A percentile compares a stretch with the other conserved stretches of the same genome.
Evolutionary conservation across 2,329 filamentous ascomycete genomes (phyloP).

Genomic region (Thielaviopsis cerberus): DNA sequence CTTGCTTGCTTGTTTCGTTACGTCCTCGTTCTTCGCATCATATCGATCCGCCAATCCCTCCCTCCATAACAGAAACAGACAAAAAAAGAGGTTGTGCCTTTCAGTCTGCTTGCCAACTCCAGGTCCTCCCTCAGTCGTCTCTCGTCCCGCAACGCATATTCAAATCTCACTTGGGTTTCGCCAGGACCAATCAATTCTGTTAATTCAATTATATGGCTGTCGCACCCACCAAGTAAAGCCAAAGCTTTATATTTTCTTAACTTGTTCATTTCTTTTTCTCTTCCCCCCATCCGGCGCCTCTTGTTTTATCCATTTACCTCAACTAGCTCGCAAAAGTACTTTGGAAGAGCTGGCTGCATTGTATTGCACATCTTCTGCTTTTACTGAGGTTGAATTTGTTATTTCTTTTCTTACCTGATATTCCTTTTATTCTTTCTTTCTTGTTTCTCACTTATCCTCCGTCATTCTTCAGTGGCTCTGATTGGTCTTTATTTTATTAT

Average conservation of each 20-base stretch:
- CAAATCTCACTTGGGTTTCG: no score
- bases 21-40: no score
- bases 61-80: no score
- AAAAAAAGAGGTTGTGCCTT: no score
- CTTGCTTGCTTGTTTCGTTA: no score
- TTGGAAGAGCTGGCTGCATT: not conserved
- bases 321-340: no score
- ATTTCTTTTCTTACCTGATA: not conserved
- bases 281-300: not conserved
- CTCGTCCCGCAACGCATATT: no score
- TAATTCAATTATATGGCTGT: not conserved
- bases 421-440: not conserved
- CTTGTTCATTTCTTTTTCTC: slow-evolving; percentile 3
- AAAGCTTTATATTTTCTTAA: not conserved
- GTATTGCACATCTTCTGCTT: not conserved
- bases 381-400: not conserved
- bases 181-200: not conserved
- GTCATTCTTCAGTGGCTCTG: not conserved
- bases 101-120: no score
- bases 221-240: not conserved
- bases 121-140: no score
- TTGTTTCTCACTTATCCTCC: not conserved
- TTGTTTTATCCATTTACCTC: not conserved
- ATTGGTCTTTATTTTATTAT: not conserved
- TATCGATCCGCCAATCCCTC: no score